Percentiles rank a stretch among this genome's conserved stretches.
phyloP scores from a whole-genome alignment of 371 early-diverging fungal species.

The Mucor racemosus region DNA sequence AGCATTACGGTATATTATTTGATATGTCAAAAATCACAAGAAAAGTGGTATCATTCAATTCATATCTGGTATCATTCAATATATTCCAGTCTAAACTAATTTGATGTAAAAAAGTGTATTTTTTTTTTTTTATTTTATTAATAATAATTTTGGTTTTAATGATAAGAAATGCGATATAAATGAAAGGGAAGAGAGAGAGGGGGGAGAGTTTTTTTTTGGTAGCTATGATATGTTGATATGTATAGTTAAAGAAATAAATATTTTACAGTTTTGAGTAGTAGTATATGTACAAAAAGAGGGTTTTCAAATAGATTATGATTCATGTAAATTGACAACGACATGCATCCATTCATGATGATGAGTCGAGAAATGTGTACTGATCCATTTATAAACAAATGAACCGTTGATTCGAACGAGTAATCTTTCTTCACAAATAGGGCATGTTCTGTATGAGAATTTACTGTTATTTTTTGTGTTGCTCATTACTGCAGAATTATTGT shows the following conservation, averaged over 20 bases:
- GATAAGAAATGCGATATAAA: neutral
- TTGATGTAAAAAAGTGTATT: neutral
- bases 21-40: constrained; percentile 1
- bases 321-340: constrained; percentile 50
- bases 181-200: neutral
- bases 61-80: neutral
- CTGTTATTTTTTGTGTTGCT: constrained; percentile 12
- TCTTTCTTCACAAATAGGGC: constrained; percentile 52
- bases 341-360: constrained; percentile 56
- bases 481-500: neutral
- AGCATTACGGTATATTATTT: neutral
- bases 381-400: constrained; percentile 53
- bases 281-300: neutral
- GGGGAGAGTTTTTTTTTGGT: neutral
- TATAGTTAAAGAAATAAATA: neutral
- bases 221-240: neutral
- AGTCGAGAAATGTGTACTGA: constrained; percentile 50
- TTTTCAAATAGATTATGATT: constrained; percentile 3
- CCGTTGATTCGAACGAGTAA: constrained; percentile 53
- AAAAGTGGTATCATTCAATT: neutral
- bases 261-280: neutral
- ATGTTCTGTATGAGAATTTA: constrained; percentile 39
- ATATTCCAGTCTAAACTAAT: neutral
- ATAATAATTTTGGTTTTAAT: neutral
- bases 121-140: no score